phyloP scores from a whole-genome alignment of 2,329 filamentous ascomycete species.

The Fusarium nanum region DNA sequence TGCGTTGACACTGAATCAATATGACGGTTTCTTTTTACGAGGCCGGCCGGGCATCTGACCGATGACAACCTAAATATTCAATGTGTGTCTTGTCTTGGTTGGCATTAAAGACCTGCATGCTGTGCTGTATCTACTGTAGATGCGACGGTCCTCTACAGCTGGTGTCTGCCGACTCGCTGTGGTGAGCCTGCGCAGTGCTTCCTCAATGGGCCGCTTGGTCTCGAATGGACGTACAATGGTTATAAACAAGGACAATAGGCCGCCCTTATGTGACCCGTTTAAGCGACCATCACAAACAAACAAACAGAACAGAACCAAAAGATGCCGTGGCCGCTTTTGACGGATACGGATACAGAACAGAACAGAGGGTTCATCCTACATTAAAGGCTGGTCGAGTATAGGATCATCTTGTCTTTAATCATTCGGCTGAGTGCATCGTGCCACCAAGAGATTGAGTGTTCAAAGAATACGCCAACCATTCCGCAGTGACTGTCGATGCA shows the following conservation, averaged over 20 bases:
- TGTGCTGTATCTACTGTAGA: background rate
- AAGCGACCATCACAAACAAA: slow-evolving; percentile 38
- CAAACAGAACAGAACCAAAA: background rate
- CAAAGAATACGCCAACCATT: slow-evolving; percentile 16
- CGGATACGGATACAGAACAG: background rate
- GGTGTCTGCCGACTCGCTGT: slow-evolving; percentile 38
- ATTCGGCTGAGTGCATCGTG: slow-evolving; percentile 18
- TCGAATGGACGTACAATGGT: slow-evolving; percentile 34
- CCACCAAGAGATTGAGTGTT: slow-evolving; percentile 11
- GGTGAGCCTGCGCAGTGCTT: slow-evolving; percentile 38
- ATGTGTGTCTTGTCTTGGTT: slow-evolving; percentile 23
- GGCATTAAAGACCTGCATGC: slow-evolving; percentile 21
- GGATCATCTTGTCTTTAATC: background rate
- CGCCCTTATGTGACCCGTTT: slow-evolving; percentile 28
- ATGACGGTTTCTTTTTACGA: slow-evolving; percentile 27
- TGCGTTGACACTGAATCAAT: slow-evolving; percentile 26
- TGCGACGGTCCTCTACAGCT: slow-evolving; percentile 34
- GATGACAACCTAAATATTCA: background rate
- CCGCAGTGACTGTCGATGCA: slow-evolving; percentile 3
- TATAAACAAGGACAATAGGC: slow-evolving; percentile 38
- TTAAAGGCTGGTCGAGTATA: background rate
- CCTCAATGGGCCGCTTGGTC: slow-evolving; percentile 11
- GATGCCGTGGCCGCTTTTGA: slow-evolving; percentile 30
- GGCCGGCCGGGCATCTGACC: slow-evolving; percentile 25
- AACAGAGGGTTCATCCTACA: background rate